Conservation (phyloP, 108 stramenopile genomes). For the Schizochytrium sp. region DNA sequence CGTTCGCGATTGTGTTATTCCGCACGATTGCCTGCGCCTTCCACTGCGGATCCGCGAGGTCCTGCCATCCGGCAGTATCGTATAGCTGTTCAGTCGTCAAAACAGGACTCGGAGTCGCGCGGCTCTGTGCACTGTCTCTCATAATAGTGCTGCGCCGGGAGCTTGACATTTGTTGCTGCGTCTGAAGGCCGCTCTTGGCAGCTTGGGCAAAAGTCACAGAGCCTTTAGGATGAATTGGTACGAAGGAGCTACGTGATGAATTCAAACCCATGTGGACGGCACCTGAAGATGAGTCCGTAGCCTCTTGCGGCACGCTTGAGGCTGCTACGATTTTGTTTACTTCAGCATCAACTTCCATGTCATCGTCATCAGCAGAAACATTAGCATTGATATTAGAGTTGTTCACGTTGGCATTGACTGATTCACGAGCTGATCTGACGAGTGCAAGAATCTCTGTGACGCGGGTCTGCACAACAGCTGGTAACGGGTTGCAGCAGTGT, state of each 20-base stretch:
- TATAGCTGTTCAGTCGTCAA: slow-evolving; percentile 52
- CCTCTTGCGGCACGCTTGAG: not conserved
- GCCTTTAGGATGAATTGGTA: slow-evolving; percentile 31
- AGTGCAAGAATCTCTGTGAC: slow-evolving; percentile 55
- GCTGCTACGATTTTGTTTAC: not conserved
- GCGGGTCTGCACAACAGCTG: slow-evolving; percentile 42
- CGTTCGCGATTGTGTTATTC: slow-evolving; percentile 25
- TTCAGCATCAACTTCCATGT: slow-evolving; percentile 25
- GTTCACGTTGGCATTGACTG: not conserved
- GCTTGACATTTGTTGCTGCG: not conserved
- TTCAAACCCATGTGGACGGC: slow-evolving; percentile 56
- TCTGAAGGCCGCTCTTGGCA: slow-evolving; percentile 11
- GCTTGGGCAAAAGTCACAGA: slow-evolving; percentile 19
- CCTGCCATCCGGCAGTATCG: slow-evolving; percentile 60
- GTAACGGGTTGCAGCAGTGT: slow-evolving; percentile 45
- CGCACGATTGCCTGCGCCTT: slow-evolving; percentile 12
- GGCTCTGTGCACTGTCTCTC: not conserved
- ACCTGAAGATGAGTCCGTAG: not conserved
- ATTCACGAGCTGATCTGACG: slow-evolving; percentile 31
- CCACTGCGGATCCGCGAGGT: slow-evolving; percentile 41
- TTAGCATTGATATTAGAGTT: not conserved
- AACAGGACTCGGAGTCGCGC: slow-evolving; percentile 56
- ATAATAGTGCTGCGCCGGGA: not conserved
- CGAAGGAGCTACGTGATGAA: not conserved
- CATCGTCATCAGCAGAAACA: not conserved